Evolutionary conservation across 805 yeast species (phyloP).

Genomic region (Tetrapisispora namnaoensis): DNA sequence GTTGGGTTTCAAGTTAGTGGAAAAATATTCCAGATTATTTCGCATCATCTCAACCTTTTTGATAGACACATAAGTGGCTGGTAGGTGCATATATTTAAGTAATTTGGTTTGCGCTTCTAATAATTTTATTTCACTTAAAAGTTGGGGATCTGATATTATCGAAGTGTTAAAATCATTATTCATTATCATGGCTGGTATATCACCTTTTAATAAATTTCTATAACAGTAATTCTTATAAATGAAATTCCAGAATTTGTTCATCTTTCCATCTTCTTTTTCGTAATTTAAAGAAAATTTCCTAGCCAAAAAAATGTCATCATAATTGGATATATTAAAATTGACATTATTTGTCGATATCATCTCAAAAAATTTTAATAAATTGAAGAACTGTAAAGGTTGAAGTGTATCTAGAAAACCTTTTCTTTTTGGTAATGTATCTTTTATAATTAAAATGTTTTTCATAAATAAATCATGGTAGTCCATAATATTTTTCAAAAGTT

Average conservation of each 20-base stretch:
- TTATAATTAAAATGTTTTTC: slow-evolving; percentile 12
- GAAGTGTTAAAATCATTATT: slow-evolving; percentile 9
- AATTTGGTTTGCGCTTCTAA: slow-evolving; percentile 11
- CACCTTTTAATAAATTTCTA: slow-evolving; percentile 24
- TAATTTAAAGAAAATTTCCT: slow-evolving; percentile 19
- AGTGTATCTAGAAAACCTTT: slow-evolving; percentile 8
- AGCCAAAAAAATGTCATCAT: slow-evolving; percentile 25
- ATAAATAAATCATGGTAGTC: slow-evolving; percentile 8
- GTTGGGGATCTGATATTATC: slow-evolving; percentile 14
- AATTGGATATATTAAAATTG: slow-evolving; percentile 13
- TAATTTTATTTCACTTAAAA: slow-evolving; percentile 9
- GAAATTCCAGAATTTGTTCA: slow-evolving; percentile 21
- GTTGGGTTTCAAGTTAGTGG: not conserved
- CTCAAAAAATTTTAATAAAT: slow-evolving; percentile 18
- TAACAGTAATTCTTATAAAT: slow-evolving; percentile 23
- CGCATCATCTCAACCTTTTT: slow-evolving; percentile 9
- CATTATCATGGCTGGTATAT: slow-evolving; percentile 16
- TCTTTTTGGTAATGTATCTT: slow-evolving; percentile 15
- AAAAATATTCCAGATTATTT: not conserved
- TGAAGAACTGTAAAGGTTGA: slow-evolving; percentile 15
- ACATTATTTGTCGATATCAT: slow-evolving; percentile 5
- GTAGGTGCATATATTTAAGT: slow-evolving; percentile 15
- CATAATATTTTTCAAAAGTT: slow-evolving; percentile 9
- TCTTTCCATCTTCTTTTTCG: slow-evolving; percentile 17
- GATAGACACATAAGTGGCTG: slow-evolving; percentile 10